These are phyloP conservation scores for Russula sp. DNA, from an alignment of 768 basidiomycete genomes.

Conservation along the genomic window DNA sequence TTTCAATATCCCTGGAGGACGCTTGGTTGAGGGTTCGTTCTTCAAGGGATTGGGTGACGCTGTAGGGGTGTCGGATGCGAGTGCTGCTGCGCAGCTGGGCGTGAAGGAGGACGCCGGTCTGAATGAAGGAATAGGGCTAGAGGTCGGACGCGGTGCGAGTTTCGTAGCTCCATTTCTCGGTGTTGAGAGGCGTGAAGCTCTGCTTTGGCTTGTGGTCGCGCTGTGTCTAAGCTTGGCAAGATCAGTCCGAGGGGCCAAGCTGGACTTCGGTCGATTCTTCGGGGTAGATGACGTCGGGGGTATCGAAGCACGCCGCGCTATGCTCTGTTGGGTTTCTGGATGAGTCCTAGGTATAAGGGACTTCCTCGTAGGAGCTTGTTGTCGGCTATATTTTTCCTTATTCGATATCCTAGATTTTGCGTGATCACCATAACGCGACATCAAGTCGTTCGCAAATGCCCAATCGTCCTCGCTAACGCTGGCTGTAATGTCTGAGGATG, in stretches of 20 bases:
- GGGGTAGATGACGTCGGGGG: constrained; percentile 1
- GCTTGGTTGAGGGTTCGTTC: constrained; percentile 1
- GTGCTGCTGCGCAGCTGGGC: neutral
- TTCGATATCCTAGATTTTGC: neutral
- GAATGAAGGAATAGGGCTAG: neutral
- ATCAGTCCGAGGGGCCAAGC: constrained; percentile 11
- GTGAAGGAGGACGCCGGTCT: neutral
- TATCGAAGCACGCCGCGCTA: constrained; percentile 13
- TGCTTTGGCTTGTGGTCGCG: neutral
- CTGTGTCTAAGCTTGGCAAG: constrained; percentile 1
- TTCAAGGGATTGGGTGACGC: neutral
- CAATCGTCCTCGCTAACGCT: constrained; percentile 33
- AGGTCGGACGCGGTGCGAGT: neutral
- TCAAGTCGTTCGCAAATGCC: constrained; percentile 33
- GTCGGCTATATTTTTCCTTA: constrained; percentile 1
- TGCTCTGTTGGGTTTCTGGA: neutral
- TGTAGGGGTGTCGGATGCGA: neutral
- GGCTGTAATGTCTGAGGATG: constrained; percentile 9
- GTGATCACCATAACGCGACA: constrained; percentile 25
- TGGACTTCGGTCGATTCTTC: constrained; percentile 15
- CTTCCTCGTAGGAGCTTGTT: constrained; percentile 7
- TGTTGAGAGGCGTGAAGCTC: neutral
- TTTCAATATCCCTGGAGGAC: constrained; percentile 22
- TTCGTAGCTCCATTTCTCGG: neutral
- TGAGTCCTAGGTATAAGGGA: constrained; percentile 2